phyloP scores from a whole-genome alignment of 2,329 filamentous ascomycete genomes.

The Sporothrix euskadiensis region DNA sequence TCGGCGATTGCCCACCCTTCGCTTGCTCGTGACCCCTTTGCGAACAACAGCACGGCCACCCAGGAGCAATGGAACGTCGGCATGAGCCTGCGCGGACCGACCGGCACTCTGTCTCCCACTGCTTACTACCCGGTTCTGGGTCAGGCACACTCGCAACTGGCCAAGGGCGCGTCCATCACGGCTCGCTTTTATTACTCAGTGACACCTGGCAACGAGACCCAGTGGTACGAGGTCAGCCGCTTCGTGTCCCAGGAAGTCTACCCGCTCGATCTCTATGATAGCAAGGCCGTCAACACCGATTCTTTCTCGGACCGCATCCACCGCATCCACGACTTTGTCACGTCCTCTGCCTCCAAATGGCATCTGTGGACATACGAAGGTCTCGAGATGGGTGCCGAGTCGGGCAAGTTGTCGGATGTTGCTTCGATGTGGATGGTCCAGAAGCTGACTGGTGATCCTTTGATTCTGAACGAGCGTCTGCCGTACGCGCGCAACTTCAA shows the following conservation, averaged over 20 bases:
- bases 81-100: slow-evolving; percentile 25
- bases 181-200: slow-evolving; percentile 23
- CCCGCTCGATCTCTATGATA: slow-evolving; percentile 20
- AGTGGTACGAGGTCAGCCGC: slow-evolving; percentile 28
- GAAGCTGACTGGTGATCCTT: slow-evolving; percentile 23
- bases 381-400: slow-evolving; percentile 27
- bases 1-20: slow-evolving; percentile 22
- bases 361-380: slow-evolving; percentile 25
- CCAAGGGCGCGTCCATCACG: slow-evolving; percentile 13
- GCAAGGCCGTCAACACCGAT: slow-evolving; percentile 21
- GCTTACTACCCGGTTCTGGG: slow-evolving; percentile 28
- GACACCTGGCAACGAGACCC: neutral
- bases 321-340: slow-evolving; percentile 30
- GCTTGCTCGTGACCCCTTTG: slow-evolving; percentile 26
- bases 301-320: slow-evolving; percentile 27
- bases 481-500: slow-evolving; percentile 29
- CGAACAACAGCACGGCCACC: slow-evolving; percentile 8
- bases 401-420: slow-evolving; percentile 29
- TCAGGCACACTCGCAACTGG: slow-evolving; percentile 27
- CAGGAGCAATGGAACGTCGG: slow-evolving; percentile 29
- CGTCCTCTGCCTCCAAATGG: slow-evolving; percentile 22
- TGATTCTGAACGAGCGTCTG: slow-evolving; percentile 25
- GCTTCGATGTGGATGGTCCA: slow-evolving; percentile 29
- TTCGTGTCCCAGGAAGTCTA: slow-evolving; percentile 28
- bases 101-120: slow-evolving; percentile 24